These are phyloP conservation scores for Nigrospora sphaerica DNA, from an alignment of 2,329 filamentous ascomycete genomes.

Conservation along the genomic window DNA sequence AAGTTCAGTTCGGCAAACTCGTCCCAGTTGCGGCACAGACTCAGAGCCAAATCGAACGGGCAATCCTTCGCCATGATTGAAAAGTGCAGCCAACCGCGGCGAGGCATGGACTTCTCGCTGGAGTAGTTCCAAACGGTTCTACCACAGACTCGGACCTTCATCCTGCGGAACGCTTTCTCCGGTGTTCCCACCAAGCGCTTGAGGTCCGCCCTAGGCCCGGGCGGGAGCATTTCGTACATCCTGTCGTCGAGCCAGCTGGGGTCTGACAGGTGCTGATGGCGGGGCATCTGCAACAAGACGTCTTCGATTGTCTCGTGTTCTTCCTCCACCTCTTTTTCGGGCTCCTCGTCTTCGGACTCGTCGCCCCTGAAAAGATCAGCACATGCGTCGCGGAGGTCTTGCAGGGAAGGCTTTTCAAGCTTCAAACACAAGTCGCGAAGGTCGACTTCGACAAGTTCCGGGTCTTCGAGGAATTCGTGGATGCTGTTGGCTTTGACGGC, in stretches of 20 bases:
- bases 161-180: conserved; percentile 22
- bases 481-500: conserved; percentile 35
- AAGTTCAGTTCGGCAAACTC: conserved; percentile 41
- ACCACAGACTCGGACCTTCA: conserved; percentile 38
- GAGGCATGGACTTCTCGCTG: conserved; percentile 35
- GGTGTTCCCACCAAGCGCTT: conserved; percentile 18
- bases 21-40: conserved; percentile 42
- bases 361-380: conserved; percentile 37
- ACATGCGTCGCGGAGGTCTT: conserved; percentile 43
- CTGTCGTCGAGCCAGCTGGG: conserved; percentile 12
- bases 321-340: conserved; percentile 22
- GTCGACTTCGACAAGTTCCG: conserved; percentile 31
- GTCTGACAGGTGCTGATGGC: conserved; percentile 16
- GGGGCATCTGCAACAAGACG: conserved; percentile 10
- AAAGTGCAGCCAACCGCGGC: conserved; percentile 43
- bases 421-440: conserved; percentile 39
- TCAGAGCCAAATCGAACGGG: conserved; percentile 32
- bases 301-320: conserved; percentile 15
- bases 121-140: conserved; percentile 44
- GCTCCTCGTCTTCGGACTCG: conserved; percentile 17
- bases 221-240: background rate
- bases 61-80: conserved; percentile 42
- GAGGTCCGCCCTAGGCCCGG: background rate
- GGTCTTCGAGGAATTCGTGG: conserved; percentile 34
- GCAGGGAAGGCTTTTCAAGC: conserved; percentile 37